Evolutionary conservation across 2,329 filamentous ascomycete species (phyloP), one percentile per base, ranked within the genome.

Genomic region (Colletotrichum sp.): DNA sequence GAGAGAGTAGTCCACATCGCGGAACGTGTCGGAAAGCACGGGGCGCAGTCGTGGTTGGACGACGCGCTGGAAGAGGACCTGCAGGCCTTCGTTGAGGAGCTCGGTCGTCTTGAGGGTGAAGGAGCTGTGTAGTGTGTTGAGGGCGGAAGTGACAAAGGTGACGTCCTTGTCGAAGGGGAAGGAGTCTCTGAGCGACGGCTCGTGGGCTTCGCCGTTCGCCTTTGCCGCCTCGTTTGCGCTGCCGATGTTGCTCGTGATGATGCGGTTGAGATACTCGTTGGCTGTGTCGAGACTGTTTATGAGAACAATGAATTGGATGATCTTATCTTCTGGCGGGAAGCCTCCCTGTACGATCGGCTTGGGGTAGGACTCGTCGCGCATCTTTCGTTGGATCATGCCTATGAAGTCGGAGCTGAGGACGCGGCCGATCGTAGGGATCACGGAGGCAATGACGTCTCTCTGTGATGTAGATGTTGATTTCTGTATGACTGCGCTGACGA

Each of bases 201-300:
- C 83, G 12, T 86, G 85, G 24, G 83, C 75, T 13, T 84, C 78
- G 9, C 81, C 81, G 34, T 86, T 82, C 21, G 77, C 78, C 5
- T 65, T 63, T 15, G 79, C 78, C 61, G 85, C 80, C 3, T 86
- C 85, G 7, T 85, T 82, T 1, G 87, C 80, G 18, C 84, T 83
- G 39, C 87, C 86, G 30, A 96, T 87, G 64, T 94, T 92, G 39
- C 92, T 90, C 36, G 90, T 90, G 60, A 99, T 93, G 79, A 99
- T 98, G 71, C 96, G 94, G 18, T 92, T 91, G 67, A 98, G 91
- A 84, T 99, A 99, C 82, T 98, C 95, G 77, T 95, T 95, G 12
- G 96, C 94, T 76, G 98, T 92, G 82, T 99, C 96, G 30, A 99
- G 92, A 82, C 96, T 98, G 89, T 99, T 99, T 84, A 98, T 95